Percentiles rank a stretch among this genome's conserved stretches.
Evolutionary conservation across 108 stramenopile species (phyloP).

Genomic region (Parmales sp.): DNA sequence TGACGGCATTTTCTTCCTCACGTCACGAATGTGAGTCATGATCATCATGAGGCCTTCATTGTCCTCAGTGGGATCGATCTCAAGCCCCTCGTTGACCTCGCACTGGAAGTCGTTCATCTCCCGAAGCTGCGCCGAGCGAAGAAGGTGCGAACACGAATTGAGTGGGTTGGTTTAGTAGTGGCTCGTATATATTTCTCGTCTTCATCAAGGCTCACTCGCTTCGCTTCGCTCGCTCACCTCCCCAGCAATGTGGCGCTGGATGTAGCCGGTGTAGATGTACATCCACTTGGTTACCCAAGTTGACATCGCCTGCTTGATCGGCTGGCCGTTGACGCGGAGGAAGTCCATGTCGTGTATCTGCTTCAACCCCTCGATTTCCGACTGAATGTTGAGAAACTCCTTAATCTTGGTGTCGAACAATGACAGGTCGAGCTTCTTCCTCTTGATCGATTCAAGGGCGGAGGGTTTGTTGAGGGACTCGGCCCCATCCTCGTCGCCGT

Average conservation of each 20-base stretch:
- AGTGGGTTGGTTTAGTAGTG: too few species aligned
- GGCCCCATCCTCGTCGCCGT: background rate
- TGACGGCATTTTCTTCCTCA: conserved; percentile 20
- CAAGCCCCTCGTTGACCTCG: conserved; percentile 26
- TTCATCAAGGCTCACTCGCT: too few species aligned
- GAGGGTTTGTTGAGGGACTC: background rate
- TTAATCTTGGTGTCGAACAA: conserved; percentile 32
- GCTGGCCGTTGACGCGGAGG: conserved; percentile 28
- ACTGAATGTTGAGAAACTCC: conserved; percentile 15
- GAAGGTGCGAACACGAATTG: too few species aligned
- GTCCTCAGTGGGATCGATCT: conserved; percentile 8
- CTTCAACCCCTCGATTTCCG: conserved; percentile 20
- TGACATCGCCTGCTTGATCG: conserved; percentile 33
- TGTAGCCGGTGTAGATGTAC: conserved; percentile 28
- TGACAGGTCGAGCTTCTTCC: conserved; percentile 11
- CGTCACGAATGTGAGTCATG: conserved; percentile 26
- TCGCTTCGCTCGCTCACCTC: too few species aligned
- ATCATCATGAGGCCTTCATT: conserved; percentile 27
- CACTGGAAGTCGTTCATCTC: conserved; percentile 20
- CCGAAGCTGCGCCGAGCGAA: too few species aligned
- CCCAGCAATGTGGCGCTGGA: conserved; percentile 18
- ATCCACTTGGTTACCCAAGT: conserved; percentile 41
- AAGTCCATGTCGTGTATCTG: conserved; percentile 26
- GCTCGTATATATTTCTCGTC: too few species aligned
- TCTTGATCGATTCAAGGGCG: background rate